Percentiles rank a stretch among this genome's conserved stretches.
Conservation (phyloP, 495 filamentous ascomycete genomes). For the Podospora didyma region DNA sequence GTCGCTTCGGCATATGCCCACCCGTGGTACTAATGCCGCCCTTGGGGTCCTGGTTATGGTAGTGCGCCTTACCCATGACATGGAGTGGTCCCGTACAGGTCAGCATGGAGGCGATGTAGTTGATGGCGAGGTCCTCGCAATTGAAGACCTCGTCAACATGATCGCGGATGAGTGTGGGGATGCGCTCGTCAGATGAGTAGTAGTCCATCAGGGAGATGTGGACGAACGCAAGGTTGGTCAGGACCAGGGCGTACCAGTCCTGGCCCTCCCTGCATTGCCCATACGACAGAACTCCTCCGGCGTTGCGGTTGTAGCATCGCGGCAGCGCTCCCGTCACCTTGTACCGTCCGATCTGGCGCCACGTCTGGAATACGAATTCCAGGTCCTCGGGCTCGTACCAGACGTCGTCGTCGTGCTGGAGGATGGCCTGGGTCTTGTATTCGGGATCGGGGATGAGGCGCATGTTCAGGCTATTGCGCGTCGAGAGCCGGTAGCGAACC, state of each 20-base stretch:
- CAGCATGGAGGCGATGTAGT: constrained; percentile 17
- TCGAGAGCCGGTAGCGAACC: constrained; percentile 13
- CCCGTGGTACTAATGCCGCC: constrained; percentile 15
- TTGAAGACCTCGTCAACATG: constrained; percentile 19
- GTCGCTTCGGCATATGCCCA: constrained; percentile 6
- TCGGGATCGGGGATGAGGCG: constrained; percentile 10
- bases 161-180: constrained; percentile 13
- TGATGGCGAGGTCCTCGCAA: constrained; percentile 20
- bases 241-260: constrained; percentile 12
- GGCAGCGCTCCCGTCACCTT: constrained; percentile 16
- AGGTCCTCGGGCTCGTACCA: constrained; percentile 14
- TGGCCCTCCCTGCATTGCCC: constrained; percentile 6
- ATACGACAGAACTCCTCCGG: constrained; percentile 6
- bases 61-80: constrained; percentile 7
- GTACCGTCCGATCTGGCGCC: constrained; percentile 14
- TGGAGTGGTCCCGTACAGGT: constrained; percentile 16
- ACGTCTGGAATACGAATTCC: constrained; percentile 22
- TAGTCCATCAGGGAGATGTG: constrained; percentile 19
- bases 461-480: constrained; percentile 13
- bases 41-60: constrained; percentile 12
- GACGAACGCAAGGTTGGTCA: constrained; percentile 18
- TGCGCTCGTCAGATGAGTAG: constrained; percentile 14
- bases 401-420: constrained; percentile 18
- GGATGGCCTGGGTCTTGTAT: constrained; percentile 15
- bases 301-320: constrained; percentile 11